Conservation (phyloP, 129 eudicot species). For the Logfia minima region DNA sequence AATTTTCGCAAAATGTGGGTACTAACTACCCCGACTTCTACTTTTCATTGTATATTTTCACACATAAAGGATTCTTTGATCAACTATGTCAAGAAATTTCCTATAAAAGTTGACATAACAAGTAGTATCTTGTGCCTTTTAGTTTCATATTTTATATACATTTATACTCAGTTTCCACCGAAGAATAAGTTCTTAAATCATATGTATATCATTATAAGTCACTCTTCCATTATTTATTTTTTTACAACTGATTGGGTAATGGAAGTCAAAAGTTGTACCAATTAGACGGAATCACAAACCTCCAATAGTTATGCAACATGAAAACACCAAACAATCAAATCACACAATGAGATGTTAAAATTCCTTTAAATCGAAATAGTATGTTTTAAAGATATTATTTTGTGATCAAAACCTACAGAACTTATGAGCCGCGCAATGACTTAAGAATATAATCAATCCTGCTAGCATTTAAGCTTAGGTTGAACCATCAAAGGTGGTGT, state of each 20-base stretch:
- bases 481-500: too few species aligned
- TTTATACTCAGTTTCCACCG: conserved; percentile 17
- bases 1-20: conserved; percentile 7
- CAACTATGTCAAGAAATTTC: conserved; percentile 8
- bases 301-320: neutral
- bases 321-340: neutral
- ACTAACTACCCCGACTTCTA: conserved; percentile 13
- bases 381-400: neutral
- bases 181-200: conserved; percentile 14
- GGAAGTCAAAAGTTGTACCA: conserved; percentile 18
- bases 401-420: neutral
- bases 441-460: too few species aligned
- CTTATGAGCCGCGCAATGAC: too few species aligned
- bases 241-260: conserved; percentile 1
- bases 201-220: conserved; percentile 9
- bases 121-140: conserved; percentile 31
- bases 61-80: conserved; percentile 22
- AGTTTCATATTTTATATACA: conserved; percentile 8
- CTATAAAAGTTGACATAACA: conserved; percentile 23
- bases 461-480: too few species aligned
- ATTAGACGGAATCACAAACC: neutral
- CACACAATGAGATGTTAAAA: neutral
- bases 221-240: neutral
- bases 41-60: conserved; percentile 11
- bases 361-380: neutral